Evolutionary conservation across 148 eudicot genomes (phyloP).

Genomic region (Euryodendron excelsum): DNA sequence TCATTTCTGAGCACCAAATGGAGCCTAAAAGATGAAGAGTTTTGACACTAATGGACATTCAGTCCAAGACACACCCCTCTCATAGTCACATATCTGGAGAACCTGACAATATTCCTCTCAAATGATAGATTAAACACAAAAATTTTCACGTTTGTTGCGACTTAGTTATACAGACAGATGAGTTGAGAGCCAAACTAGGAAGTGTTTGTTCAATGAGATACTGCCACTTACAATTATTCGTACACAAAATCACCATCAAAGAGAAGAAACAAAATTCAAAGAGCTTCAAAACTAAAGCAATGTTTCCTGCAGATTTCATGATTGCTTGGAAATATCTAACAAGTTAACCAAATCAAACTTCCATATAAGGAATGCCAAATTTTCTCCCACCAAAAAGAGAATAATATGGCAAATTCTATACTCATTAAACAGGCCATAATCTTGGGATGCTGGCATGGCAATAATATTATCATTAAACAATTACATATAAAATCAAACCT

Average conservation of each 20-base stretch:
- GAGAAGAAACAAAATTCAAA: not conserved
- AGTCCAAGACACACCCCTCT: no score
- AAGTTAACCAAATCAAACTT: not conserved
- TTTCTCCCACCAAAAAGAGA: not conserved
- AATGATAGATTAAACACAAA: no score
- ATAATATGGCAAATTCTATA: no score
- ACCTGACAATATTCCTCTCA: no score
- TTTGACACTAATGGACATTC: no score
- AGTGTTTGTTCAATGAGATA: not conserved
- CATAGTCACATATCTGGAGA: no score
- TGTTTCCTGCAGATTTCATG: not conserved
- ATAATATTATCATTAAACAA: not conserved
- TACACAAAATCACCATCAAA: not conserved
- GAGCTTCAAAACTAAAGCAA: not conserved
- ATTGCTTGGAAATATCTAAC: not conserved
- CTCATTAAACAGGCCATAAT: not conserved
- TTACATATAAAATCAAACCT: constrained; percentile 24
- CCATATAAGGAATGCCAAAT: not conserved
- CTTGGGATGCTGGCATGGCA: not conserved
- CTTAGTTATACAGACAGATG: no score
- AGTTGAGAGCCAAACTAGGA: no score
- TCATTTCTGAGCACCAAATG: no score
- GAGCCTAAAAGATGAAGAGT: no score
- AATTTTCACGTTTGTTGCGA: no score
- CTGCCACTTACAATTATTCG: not conserved